These are phyloP conservation scores for Tricholoma bakamatsutake DNA, from an alignment of 768 basidiomycete species.

Conservation along the genomic window DNA sequence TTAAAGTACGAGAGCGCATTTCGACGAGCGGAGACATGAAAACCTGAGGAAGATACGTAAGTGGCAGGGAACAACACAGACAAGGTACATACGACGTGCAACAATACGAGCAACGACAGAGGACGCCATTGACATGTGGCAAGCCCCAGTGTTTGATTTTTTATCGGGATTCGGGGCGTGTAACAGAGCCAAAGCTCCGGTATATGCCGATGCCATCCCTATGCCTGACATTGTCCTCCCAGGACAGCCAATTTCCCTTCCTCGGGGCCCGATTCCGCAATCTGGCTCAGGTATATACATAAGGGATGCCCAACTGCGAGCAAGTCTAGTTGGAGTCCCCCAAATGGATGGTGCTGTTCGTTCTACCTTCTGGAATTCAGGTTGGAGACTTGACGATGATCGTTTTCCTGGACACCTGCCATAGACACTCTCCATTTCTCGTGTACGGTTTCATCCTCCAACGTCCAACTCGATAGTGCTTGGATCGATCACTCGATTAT, in stretches of 20 bases:
- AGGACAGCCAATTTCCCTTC: constrained; percentile 67
- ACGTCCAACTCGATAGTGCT: constrained; percentile 71
- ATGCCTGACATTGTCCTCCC: constrained; percentile 47
- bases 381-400: constrained; percentile 13
- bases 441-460: constrained; percentile 68
- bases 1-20: constrained; percentile 81
- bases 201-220: constrained; percentile 7
- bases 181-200: constrained; percentile 26
- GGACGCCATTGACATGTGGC: constrained; percentile 43
- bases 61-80: too few species aligned
- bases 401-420: constrained; percentile 5
- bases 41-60: constrained; percentile 40
- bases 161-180: constrained; percentile 21
- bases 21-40: constrained; percentile 77
- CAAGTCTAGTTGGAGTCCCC: constrained; percentile 66
- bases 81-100: constrained; percentile 51
- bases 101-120: constrained; percentile 56
- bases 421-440: constrained; percentile 59
- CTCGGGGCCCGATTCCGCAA: constrained; percentile 48
- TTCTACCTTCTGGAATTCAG: constrained; percentile 20
- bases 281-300: constrained; percentile 64
- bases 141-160: constrained; percentile 21
- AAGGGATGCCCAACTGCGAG: constrained; percentile 57
- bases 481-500: constrained; percentile 77
- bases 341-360: constrained; percentile 61